A percentile compares a stretch with the other conserved stretches of the same genome.
Evolutionary conservation across 441 rosid species (phyloP).

Genomic region (Pelargonium myrrhifolium): DNA sequence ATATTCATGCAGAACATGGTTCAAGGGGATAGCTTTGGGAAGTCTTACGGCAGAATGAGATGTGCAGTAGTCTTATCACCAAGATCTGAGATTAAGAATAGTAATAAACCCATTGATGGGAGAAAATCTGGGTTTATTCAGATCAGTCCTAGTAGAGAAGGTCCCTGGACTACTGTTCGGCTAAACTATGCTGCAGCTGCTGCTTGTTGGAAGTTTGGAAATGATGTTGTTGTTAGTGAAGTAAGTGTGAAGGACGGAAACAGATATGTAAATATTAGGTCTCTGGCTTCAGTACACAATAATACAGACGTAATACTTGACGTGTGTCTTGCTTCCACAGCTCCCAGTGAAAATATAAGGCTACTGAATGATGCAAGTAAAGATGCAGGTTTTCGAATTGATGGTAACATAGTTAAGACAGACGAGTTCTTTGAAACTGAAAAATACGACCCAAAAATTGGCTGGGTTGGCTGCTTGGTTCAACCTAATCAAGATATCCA

Average conservation of each 20-base stretch:
- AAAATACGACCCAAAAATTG: constrained; percentile 36
- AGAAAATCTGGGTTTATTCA: constrained; percentile 77
- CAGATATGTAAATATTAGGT: constrained; percentile 79
- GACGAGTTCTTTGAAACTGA: constrained; percentile 54
- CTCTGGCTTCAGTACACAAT: constrained; percentile 77
- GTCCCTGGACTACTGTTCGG: constrained; percentile 96
- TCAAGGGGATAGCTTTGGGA: constrained; percentile 28
- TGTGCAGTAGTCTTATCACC: constrained; percentile 63
- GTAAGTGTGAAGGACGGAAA: constrained; percentile 77
- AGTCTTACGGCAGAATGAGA: constrained; percentile 52
- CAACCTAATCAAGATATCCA: constrained; percentile 21
- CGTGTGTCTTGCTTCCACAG: constrained; percentile 54
- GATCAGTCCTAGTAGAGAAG: constrained; percentile 85
- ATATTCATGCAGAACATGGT: constrained; percentile 41
- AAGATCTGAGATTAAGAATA: constrained; percentile 41
- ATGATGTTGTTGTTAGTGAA: constrained; percentile 94
- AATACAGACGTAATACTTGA: constrained; percentile 61
- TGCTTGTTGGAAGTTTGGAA: constrained; percentile 93
- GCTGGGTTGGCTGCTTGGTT: constrained; percentile 46
- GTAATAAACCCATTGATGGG: constrained; percentile 27
- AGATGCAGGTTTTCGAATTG: constrained; percentile 28
- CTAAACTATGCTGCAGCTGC: constrained; percentile 95
- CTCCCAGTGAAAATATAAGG: constrained; percentile 23
- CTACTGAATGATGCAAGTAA: constrained; percentile 22
- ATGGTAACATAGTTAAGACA: constrained; percentile 26